These are phyloP conservation scores for Pestalotiopsis sp. DNA, from an alignment of 2,329 filamentous ascomycete species.

Conservation along the genomic window DNA sequence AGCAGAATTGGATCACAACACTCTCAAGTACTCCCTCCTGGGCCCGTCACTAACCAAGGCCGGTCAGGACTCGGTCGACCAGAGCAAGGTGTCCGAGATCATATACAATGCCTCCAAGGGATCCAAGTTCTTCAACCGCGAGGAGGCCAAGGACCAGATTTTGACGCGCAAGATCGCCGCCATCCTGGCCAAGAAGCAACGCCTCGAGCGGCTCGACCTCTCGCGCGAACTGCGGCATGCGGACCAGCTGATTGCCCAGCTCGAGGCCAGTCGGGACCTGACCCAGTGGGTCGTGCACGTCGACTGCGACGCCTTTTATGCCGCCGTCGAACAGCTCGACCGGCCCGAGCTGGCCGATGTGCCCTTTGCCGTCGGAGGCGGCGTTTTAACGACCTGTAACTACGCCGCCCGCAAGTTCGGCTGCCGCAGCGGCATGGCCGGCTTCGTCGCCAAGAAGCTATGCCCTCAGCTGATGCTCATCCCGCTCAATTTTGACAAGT, in stretches of 20 bases:
- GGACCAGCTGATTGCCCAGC: conserved; percentile 76
- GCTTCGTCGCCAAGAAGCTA: conserved; percentile 91
- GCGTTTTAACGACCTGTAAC: conserved; percentile 71
- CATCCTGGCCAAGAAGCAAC: conserved; percentile 73
- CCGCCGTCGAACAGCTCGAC: conserved; percentile 84
- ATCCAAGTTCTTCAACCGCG: conserved; percentile 92
- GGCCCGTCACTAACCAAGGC: conserved; percentile 92
- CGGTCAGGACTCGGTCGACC: conserved; percentile 91
- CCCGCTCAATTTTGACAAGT: conserved; percentile 87
- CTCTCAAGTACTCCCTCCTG: conserved; percentile 85
- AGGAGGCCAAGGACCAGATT: conserved; percentile 77
- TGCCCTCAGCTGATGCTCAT: conserved; percentile 84
- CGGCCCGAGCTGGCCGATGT: conserved; percentile 81
- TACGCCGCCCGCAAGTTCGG: conserved; percentile 90
- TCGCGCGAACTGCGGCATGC: conserved; percentile 71
- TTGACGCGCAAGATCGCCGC: conserved; percentile 84
- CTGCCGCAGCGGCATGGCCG: conserved; percentile 91
- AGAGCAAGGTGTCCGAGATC: conserved; percentile 89
- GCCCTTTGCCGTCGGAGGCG: conserved; percentile 84
- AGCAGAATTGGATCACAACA: conserved; percentile 41
- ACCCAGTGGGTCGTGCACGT: conserved; percentile 86
- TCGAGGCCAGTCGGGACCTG: conserved; percentile 78
- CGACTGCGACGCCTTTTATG: conserved; percentile 97
- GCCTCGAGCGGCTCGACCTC: conserved; percentile 75
- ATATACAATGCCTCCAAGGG: conserved; percentile 97